These are phyloP conservation scores for Talaromyces adpressus DNA, from an alignment of 495 filamentous ascomycete species.

Conservation along the genomic window DNA sequence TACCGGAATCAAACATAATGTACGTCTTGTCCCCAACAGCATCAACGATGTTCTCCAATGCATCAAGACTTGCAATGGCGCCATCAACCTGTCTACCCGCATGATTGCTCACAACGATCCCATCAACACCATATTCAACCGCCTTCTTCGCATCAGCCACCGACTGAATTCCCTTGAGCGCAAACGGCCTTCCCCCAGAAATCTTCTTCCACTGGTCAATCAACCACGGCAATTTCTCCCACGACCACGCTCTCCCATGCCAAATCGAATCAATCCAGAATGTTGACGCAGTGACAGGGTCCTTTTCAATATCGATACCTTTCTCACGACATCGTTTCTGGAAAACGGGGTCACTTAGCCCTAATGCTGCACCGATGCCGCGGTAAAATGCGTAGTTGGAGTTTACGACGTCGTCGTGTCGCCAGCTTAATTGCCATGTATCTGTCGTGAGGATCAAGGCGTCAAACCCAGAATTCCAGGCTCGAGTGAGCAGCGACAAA, in stretches of 20 bases:
- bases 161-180: slow-evolving; percentile 42
- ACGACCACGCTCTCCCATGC: slow-evolving; percentile 54
- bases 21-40: slow-evolving; percentile 46
- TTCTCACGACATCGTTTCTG: slow-evolving; percentile 38
- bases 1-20: slow-evolving; percentile 59
- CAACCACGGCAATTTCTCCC: slow-evolving; percentile 49
- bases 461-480: slow-evolving; percentile 43
- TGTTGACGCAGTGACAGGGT: slow-evolving; percentile 43
- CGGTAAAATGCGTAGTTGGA: slow-evolving; percentile 61
- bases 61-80: slow-evolving; percentile 39
- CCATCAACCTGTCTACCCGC: slow-evolving; percentile 27
- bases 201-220: slow-evolving; percentile 51
- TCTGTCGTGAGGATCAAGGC: slow-evolving; percentile 38
- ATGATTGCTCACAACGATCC: slow-evolving; percentile 49
- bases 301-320: slow-evolving; percentile 44
- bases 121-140: slow-evolving; percentile 41
- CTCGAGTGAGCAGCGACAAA: slow-evolving; percentile 52
- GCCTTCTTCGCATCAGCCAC: slow-evolving; percentile 44
- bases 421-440: slow-evolving; percentile 52
- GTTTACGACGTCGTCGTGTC: slow-evolving; percentile 50
- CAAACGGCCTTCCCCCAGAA: slow-evolving; percentile 50
- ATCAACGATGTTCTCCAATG: slow-evolving; percentile 55
- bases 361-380: slow-evolving; percentile 49
- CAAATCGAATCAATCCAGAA: slow-evolving; percentile 62
- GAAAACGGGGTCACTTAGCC: slow-evolving; percentile 53